These are phyloP conservation scores for Talaromyces stipitatus DNA, from an alignment of 495 filamentous ascomycete species.

Conservation along the genomic window DNA sequence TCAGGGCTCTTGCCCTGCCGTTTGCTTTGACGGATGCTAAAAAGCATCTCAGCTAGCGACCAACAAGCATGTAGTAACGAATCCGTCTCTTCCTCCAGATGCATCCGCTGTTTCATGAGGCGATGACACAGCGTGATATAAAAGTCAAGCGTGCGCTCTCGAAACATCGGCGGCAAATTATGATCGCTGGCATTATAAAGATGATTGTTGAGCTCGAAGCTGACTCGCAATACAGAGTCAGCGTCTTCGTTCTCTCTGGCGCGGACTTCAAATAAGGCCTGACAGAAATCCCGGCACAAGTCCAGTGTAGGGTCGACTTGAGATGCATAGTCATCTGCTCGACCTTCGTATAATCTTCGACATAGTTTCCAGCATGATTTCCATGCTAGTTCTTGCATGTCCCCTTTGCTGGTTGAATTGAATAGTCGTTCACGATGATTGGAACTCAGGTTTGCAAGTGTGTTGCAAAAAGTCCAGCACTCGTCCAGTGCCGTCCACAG, in stretches of 20 bases:
- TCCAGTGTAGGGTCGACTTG: slow-evolving; percentile 74
- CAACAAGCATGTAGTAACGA: slow-evolving; percentile 80
- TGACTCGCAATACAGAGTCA: slow-evolving; percentile 81
- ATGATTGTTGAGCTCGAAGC: slow-evolving; percentile 93
- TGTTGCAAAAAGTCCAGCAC: slow-evolving; percentile 94
- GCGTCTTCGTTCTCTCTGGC: slow-evolving; percentile 64
- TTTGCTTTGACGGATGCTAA: slow-evolving; percentile 80
- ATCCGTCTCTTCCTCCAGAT: slow-evolving; percentile 70
- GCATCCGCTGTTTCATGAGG: slow-evolving; percentile 84
- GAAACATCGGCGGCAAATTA: slow-evolving; percentile 77
- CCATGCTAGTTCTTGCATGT: slow-evolving; percentile 79
- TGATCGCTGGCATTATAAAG: slow-evolving; percentile 87
- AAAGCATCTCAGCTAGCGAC: slow-evolving; percentile 88
- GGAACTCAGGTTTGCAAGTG: slow-evolving; percentile 74
- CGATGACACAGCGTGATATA: slow-evolving; percentile 90
- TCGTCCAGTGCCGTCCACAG: slow-evolving; percentile 74
- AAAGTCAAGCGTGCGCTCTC: slow-evolving; percentile 84
- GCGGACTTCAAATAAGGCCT: slow-evolving; percentile 78
- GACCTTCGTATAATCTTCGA: slow-evolving; percentile 75
- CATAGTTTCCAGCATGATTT: slow-evolving; percentile 88
- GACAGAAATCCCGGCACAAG: slow-evolving; percentile 85
- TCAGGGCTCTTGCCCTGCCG: slow-evolving; percentile 64
- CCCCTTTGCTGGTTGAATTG: slow-evolving; percentile 55
- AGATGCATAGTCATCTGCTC: slow-evolving; percentile 62
- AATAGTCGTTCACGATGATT: slow-evolving; percentile 76